Evolutionary conservation across 164 flowering plant species (phyloP), one percentile per base, ranked within the genome.

Genomic region (Aristolochia californica): DNA sequence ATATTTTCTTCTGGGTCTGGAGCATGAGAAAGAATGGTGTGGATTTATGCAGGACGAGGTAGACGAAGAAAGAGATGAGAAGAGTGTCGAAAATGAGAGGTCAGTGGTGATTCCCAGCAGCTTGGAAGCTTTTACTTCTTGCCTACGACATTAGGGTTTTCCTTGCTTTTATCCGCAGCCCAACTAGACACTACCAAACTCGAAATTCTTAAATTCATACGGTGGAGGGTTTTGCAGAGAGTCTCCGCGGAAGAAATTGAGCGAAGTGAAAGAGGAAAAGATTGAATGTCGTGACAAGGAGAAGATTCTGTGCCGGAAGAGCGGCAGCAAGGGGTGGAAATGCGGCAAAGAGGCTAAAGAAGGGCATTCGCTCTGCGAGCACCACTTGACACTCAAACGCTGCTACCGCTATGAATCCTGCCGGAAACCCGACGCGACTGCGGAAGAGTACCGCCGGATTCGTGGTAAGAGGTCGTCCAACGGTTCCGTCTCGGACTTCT

Each of bases 341-440:
- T 78, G 83, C 62, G 55, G 48, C 62, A 66, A 58, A 11, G 68
- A 51, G 58, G 74, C 75, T 5, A 64, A 68, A 47, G 30, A 65
- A 24, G 81, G 78, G 30, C 62, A 65, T 27, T 25, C 69, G 11
- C 54, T 72, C 10, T 78, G 78, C 60, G 75, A 77, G 44, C 77
- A 72, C 55, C 83, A 73, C 55, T 26, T 70, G 15, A 13, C 64
- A 18, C 68, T 57, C 38, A 70, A 70, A 12, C 69, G 61, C 66
- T 62, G 60, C 43, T 62, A 70, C 64, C 63, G 30, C 38, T 38
- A 40, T 38, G 60, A 24, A 55, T 18, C 21, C 1, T 22, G 51
- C 21, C 23, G 22, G 51, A 48, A 48, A 48, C 22, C 54, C 28
- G 27, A 9, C 26, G 0, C 54, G 14, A 17, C 14, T 2, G 54